phyloP scores from a whole-genome alignment of 495 filamentous ascomycete genomes.

The Hypoxylon cercidicola region DNA sequence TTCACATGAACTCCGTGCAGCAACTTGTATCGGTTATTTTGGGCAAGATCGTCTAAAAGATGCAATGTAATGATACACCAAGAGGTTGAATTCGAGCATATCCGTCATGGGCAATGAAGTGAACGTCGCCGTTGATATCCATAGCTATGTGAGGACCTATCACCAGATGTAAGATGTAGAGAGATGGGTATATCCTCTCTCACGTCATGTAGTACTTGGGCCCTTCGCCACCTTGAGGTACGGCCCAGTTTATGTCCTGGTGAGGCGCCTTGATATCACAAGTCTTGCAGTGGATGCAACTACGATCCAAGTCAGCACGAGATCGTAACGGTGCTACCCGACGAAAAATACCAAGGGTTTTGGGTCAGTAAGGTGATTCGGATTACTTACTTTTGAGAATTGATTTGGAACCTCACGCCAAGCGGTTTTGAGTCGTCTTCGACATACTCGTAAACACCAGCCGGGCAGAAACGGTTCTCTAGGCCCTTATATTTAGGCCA shows the following conservation, averaged over 20 bases:
- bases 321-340: neutral
- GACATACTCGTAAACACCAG: conserved; percentile 97
- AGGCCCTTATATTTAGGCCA: conserved; percentile 91
- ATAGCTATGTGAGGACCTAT: neutral
- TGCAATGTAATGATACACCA: conserved; percentile 26
- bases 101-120: conserved; percentile 15
- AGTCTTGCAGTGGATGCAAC: conserved; percentile 99
- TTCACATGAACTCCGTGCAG: conserved; percentile 8
- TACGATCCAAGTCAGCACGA: conserved; percentile 46
- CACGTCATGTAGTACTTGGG: conserved; percentile 97
- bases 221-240: conserved; percentile 94
- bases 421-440: conserved; percentile 84
- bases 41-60: neutral
- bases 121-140: neutral
- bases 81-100: conserved; percentile 40
- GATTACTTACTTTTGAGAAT: conserved; percentile 88
- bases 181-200: neutral
- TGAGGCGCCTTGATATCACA: conserved; percentile 98
- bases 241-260: conserved; percentile 97
- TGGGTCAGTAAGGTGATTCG: conserved; percentile 3
- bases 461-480: conserved; percentile 99
- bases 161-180: conserved; percentile 6
- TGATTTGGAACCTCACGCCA: conserved; percentile 96
- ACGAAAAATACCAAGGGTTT: neutral
- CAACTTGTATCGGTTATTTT: neutral